Base-by-base conservation (phyloP, 352 stramenopile genomes). In the Phytophthora colocasiae region DNA sequence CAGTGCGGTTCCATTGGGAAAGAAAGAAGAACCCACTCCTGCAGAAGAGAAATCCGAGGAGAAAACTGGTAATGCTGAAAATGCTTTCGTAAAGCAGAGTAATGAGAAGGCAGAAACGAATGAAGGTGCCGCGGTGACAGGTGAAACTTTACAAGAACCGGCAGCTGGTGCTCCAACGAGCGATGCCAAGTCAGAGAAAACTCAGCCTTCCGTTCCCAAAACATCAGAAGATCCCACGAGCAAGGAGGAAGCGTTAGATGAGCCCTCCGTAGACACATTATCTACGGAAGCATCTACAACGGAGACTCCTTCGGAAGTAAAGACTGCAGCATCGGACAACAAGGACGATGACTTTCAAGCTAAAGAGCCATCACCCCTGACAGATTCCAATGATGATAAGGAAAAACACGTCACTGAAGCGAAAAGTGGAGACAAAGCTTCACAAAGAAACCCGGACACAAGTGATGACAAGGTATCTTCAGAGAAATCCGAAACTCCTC, bases 91-190 rank as follows among this genome's bases (percentile, higher is more conserved):
- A 3, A 12, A 75, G 22, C 8, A 38, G 11, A 63, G n/a, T 8
- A 32, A 71, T 15, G 27, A 47, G n/a, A 4, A 10, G 45, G 45
- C 17, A 11, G 58, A 71, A n/a, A 63, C 43, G 22, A 24, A 44
- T 6, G 29, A 58, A 15, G 3, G 3, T 53, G 39, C 19, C 19
- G 0, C 26, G 6, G 14, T 31, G 6, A 38, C 32, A 19, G 17
- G 50, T 3, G 7, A 44, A 38, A 32, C 12, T 14, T 36, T 48
- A 12, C 26, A 29, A 52, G 31, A 40, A 38, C 10, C 24, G 10
- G 1, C 43, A 24, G 14, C 38, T 57, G 22, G 6, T 58, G 3
- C 40, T 63, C 19, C 19, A 3, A 54, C 54, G 14, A 36, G 11
- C 39, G 59, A 73, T 26, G 19, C 38, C 38, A 26, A 49, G 6